Conservation (phyloP, 305 asterid genomes). For the Vinca major region DNA sequence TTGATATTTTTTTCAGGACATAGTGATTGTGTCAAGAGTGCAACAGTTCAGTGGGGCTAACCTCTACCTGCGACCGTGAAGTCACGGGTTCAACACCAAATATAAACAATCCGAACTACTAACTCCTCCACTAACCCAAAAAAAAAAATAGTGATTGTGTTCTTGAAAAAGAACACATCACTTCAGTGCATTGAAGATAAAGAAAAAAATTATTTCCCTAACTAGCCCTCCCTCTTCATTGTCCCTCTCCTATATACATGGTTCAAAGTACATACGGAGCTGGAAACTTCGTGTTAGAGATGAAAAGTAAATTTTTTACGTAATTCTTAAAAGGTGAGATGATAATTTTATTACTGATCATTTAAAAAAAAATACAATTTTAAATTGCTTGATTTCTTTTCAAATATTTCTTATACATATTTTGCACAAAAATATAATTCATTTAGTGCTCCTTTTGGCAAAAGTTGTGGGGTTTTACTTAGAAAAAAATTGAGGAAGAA, state of each 20-base stretch:
- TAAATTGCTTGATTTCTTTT: slow-evolving; percentile 3
- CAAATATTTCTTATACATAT: neutral
- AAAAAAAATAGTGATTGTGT: slow-evolving; percentile 46
- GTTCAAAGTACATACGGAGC: neutral
- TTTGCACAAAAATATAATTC: too few relatives aligned
- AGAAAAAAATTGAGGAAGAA: slow-evolving; percentile 13
- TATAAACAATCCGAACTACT: too few relatives aligned
- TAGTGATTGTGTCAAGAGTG: slow-evolving; percentile 45
- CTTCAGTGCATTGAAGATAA: slow-evolving; percentile 9
- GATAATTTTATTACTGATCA: too few relatives aligned
- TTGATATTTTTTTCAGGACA: slow-evolving; percentile 42
- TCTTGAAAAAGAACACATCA: slow-evolving; percentile 34
- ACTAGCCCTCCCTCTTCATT: neutral
- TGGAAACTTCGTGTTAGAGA: too few relatives aligned
- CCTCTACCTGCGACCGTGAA: too few relatives aligned
- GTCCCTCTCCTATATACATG: too few relatives aligned
- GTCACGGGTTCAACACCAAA: too few relatives aligned
- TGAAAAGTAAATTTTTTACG: too few relatives aligned
- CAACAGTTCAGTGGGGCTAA: too few relatives aligned
- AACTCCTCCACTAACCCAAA: too few relatives aligned
- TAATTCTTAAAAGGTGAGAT: too few relatives aligned
- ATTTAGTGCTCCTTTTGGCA: slow-evolving; percentile 6
- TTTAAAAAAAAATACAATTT: too few relatives aligned
- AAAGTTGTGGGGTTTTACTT: slow-evolving; percentile 21
- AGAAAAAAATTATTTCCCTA: slow-evolving; percentile 7